Evolutionary conservation across 1,139 yeast genomes (phyloP).

Genomic region (Scheffersomyces stambukii): DNA sequence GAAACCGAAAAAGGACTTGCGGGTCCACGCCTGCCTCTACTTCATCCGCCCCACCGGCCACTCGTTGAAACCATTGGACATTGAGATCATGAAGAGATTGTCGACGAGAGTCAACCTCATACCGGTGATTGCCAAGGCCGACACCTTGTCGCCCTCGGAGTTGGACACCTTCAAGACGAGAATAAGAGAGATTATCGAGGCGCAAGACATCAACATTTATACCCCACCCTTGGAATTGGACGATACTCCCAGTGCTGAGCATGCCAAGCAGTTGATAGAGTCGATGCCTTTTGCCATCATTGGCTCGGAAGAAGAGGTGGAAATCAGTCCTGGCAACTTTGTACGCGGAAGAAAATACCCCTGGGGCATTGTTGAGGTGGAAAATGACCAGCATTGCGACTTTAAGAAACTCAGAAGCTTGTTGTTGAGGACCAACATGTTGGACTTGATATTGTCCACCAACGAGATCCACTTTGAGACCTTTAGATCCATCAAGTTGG

Average conservation of each 20-base stretch:
- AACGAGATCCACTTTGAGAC: slow-evolving; percentile 90
- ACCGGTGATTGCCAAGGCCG: slow-evolving; percentile 94
- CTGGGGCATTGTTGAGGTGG: slow-evolving; percentile 98
- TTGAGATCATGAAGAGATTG: slow-evolving; percentile 86
- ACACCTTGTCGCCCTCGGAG: slow-evolving; percentile 82
- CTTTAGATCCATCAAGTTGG: slow-evolving; percentile 79
- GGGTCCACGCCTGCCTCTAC: slow-evolving; percentile 94
- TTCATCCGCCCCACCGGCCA: slow-evolving; percentile 97
- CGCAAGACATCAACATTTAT: slow-evolving; percentile 86
- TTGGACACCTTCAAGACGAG: slow-evolving; percentile 78
- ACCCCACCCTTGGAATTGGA: slow-evolving; percentile 79
- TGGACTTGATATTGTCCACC: slow-evolving; percentile 85
- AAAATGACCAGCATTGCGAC: slow-evolving; percentile 93
- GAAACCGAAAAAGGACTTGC: slow-evolving; percentile 63
- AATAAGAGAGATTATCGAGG: slow-evolving; percentile 86
- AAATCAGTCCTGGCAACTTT: slow-evolving; percentile 67
- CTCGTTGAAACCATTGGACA: slow-evolving; percentile 88
- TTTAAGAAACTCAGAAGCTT: slow-evolving; percentile 87
- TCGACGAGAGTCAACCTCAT: slow-evolving; percentile 87
- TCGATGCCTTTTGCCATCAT: slow-evolving; percentile 92
- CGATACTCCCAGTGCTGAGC: slow-evolving; percentile 74
- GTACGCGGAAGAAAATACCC: slow-evolving; percentile 92
- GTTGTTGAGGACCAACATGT: slow-evolving; percentile 86
- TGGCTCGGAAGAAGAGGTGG: slow-evolving; percentile 86
- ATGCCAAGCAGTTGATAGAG: slow-evolving; percentile 78